Conservation (phyloP, 1,139 yeast species). For the Hansenula anomala region DNA sequence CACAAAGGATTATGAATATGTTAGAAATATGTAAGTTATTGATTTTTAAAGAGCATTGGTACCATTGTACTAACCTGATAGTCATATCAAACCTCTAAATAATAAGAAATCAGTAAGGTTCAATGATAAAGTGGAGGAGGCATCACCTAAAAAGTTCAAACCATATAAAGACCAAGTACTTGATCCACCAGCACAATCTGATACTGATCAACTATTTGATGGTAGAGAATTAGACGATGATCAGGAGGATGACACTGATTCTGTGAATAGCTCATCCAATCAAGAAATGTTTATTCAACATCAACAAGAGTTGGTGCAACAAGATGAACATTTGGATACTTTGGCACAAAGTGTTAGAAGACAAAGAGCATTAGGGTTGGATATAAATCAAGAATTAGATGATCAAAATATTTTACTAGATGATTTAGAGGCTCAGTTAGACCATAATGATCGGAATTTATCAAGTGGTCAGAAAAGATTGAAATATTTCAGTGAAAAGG, state of each 20-base stretch:
- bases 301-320: constrained; percentile 56
- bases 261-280: constrained; percentile 34
- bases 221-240: constrained; percentile 16
- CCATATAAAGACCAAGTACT: constrained; percentile 46
- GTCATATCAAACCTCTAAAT: constrained; percentile 2
- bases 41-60: neutral
- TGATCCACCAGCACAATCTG: too few species aligned
- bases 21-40: constrained; percentile 8
- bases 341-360: constrained; percentile 58
- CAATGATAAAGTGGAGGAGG: constrained; percentile 27
- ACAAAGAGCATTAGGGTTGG: constrained; percentile 61
- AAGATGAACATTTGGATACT: constrained; percentile 56
- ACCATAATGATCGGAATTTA: constrained; percentile 46
- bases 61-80: neutral
- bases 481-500: constrained; percentile 47
- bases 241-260: constrained; percentile 4
- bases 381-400: constrained; percentile 62
- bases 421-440: constrained; percentile 68
- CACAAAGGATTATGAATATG: constrained; percentile 33
- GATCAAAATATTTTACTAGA: constrained; percentile 64
- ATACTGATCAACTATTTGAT: constrained; percentile 18
- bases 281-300: constrained; percentile 60
- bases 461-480: constrained; percentile 52
- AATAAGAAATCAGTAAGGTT: constrained; percentile 31
- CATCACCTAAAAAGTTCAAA: constrained; percentile 23